Evolutionary conservation across 192 early-diverging fungal species (phyloP), one percentile per base, ranked within the genome.

Genomic region (Dispira simplex): DNA sequence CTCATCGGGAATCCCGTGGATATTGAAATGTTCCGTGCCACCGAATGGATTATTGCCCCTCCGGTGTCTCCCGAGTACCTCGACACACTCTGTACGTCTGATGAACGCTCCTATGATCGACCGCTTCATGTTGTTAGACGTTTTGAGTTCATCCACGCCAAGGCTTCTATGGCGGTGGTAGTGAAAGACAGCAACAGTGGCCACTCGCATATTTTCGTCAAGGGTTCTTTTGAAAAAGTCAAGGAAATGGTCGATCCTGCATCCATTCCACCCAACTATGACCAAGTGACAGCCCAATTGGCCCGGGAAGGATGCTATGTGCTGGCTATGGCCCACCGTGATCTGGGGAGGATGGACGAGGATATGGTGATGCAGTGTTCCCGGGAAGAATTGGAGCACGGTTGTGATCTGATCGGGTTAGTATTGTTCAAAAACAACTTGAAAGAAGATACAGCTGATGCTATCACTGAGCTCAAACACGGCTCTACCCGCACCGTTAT

Each of bases 201-300:
- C 11, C 74, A 71, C 32, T 66, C 79, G 14, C 81, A 85, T 59
- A 82, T 86, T 10, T 89, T 77, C 69, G 73, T 86, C 63, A 90
- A 90, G 73, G 88, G 88, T 13, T 91, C 89, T 1, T 89, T 87
- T 68, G 89, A 91, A 74, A 80, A 79, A 57, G 65, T 91, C 49
- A 70, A 71, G 55, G 75, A 73, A 52, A 69, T 87, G 23, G 70
- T 75, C 45, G 64, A 69, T 46, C 58, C 71, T 1, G 56, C 64
- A 2, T 71, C 72, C 13, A 21, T 83, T 20, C 89, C 89, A 0
- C 64, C 45, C 4, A 70, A 85, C 66, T 88, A 83, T 56, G 79
- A 83, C 44, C 18, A 48, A 12, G 70, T 74, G 20, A 74, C 88
- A 1, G 73, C 76, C 16, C 47, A 71, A 32, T 83, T 82, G 70